Conservation (phyloP, 2,329 filamentous ascomycete species). For the Cladosporium sp. region DNA sequence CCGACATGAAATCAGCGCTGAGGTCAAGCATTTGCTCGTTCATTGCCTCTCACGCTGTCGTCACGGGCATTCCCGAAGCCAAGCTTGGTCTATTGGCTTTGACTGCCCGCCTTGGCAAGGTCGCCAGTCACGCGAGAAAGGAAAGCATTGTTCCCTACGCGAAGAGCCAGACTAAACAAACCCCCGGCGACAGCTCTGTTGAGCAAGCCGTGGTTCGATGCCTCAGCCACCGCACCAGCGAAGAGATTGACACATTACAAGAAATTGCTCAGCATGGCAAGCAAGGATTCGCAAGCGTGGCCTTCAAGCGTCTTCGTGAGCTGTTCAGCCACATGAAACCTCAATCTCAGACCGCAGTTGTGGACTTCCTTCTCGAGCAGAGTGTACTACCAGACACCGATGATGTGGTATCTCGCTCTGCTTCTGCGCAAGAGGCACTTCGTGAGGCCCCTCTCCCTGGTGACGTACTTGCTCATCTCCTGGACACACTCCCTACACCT, state of each 20-base stretch:
- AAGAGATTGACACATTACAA: slow-evolving; percentile 54
- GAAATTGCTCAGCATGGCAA: slow-evolving; percentile 41
- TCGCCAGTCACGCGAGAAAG: slow-evolving; percentile 67
- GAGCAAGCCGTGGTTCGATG: slow-evolving; percentile 52
- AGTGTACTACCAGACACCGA: slow-evolving; percentile 25
- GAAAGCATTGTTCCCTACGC: slow-evolving; percentile 35
- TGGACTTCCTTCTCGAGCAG: slow-evolving; percentile 60
- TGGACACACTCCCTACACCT: slow-evolving; percentile 70
- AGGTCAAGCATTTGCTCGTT: slow-evolving; percentile 66
- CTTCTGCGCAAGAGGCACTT: slow-evolving; percentile 67
- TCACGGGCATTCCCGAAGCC: slow-evolving; percentile 63
- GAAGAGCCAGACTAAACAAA: neutral
- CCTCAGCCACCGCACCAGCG: slow-evolving; percentile 53
- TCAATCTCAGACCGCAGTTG: slow-evolving; percentile 56
- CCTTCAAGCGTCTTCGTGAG: slow-evolving; percentile 65
- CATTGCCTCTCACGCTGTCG: slow-evolving; percentile 66
- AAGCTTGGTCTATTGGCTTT: slow-evolving; percentile 69
- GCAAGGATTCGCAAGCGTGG: slow-evolving; percentile 54
- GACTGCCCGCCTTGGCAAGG: slow-evolving; percentile 68
- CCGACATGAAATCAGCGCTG: slow-evolving; percentile 56
- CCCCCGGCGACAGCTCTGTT: slow-evolving; percentile 21
- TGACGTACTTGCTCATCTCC: slow-evolving; percentile 65
- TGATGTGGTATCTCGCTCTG: slow-evolving; percentile 34
- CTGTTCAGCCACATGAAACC: slow-evolving; percentile 71
- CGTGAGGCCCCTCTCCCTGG: slow-evolving; percentile 70